Conservation (phyloP, 2,329 filamentous ascomycete genomes). For the Phoma herbarum region DNA sequence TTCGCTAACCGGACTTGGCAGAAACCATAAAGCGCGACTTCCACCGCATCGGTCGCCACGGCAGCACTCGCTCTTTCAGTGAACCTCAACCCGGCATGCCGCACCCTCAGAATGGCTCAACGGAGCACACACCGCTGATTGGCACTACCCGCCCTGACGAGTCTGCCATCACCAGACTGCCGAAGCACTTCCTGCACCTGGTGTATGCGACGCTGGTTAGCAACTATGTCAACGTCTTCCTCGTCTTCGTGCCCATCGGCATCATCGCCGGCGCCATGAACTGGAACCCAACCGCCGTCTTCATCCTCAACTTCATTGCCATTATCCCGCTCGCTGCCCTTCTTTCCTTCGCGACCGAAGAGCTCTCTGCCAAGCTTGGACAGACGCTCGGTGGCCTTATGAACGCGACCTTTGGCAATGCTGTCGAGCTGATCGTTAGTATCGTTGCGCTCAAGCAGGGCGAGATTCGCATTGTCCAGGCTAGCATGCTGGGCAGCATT, state of each 20-base stretch:
- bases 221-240: conserved; percentile 72
- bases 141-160: conserved; percentile 34
- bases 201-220: conserved; percentile 57
- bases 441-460: conserved; percentile 86
- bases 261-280: conserved; percentile 70
- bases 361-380: conserved; percentile 75
- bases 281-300: conserved; percentile 74
- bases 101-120: conserved; percentile 38
- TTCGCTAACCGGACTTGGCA: conserved; percentile 42
- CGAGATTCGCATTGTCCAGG: conserved; percentile 96
- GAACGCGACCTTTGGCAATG: conserved; percentile 82
- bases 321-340: conserved; percentile 79
- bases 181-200: conserved; percentile 46
- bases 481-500: conserved; percentile 95
- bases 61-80: conserved; percentile 23
- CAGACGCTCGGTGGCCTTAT: conserved; percentile 77
- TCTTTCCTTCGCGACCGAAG: conserved; percentile 79
- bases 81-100: conserved; percentile 30
- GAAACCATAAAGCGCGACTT: conserved; percentile 49
- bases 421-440: conserved; percentile 84
- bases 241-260: conserved; percentile 77
- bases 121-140: conserved; percentile 45
- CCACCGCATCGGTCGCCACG: conserved; percentile 40
- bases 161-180: conserved; percentile 38
- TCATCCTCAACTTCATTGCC: conserved; percentile 81